Percentiles rank a stretch among this genome's conserved stretches.
These are phyloP conservation scores for Pseudogymnoascus sp. DNA, from an alignment of 2,329 filamentous ascomycete species.

Conservation along the genomic window DNA sequence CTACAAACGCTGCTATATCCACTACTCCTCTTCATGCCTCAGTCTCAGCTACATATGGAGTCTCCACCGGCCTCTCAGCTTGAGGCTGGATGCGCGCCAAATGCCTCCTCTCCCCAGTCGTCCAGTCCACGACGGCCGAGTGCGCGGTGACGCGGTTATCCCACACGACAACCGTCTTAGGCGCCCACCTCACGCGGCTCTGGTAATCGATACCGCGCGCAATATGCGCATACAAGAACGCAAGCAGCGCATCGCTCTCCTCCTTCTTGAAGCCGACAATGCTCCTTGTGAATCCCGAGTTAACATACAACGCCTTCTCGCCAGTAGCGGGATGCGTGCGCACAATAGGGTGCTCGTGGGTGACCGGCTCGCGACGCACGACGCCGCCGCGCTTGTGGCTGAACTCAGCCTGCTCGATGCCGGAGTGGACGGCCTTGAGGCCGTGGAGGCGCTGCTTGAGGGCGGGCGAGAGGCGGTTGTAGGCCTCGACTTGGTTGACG, in stretches of 20 bases:
- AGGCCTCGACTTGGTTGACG: slow-evolving; percentile 69
- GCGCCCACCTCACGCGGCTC: slow-evolving; percentile 63
- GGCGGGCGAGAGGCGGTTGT: slow-evolving; percentile 66
- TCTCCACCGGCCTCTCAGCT: slow-evolving; percentile 68
- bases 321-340: slow-evolving; percentile 75
- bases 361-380: slow-evolving; percentile 66
- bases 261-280: slow-evolving; percentile 81
- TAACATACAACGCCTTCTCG: slow-evolving; percentile 76
- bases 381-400: slow-evolving; percentile 59
- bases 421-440: slow-evolving; percentile 72
- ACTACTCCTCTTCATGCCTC: slow-evolving; percentile 39
- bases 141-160: slow-evolving; percentile 76
- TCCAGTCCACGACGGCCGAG: slow-evolving; percentile 71
- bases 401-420: slow-evolving; percentile 67
- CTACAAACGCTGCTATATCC: slow-evolving; percentile 68
- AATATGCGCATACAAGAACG: slow-evolving; percentile 66
- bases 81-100: slow-evolving; percentile 73
- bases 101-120: slow-evolving; percentile 65
- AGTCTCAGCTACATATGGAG: slow-evolving; percentile 33
- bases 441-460: slow-evolving; percentile 77
- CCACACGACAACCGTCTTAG: slow-evolving; percentile 70
- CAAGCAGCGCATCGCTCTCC: slow-evolving; percentile 65
- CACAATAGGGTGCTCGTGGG: slow-evolving; percentile 66
- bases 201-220: slow-evolving; percentile 62
- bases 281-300: slow-evolving; percentile 64